Percentiles rank a stretch among this genome's conserved stretches.
Evolutionary conservation across 805 yeast species (phyloP).

Genomic region (Yarrowia sp.): DNA sequence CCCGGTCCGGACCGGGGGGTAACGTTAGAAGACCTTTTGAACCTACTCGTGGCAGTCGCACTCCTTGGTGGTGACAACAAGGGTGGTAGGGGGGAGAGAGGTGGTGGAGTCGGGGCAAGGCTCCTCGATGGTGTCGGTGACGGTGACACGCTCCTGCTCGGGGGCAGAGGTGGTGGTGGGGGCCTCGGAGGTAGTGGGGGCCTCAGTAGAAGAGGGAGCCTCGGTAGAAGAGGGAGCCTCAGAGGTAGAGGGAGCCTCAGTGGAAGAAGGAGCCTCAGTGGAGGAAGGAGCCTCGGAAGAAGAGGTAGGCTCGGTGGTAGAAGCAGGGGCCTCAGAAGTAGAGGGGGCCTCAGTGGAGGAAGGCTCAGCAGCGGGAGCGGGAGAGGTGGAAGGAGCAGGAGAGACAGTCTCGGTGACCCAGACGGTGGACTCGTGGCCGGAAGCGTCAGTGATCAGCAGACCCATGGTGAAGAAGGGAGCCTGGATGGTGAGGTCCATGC

Average conservation of each 20-base stretch:
- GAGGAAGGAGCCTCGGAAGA: slow-evolving; percentile 7
- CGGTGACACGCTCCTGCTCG: background rate
- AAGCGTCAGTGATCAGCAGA: slow-evolving; percentile 9
- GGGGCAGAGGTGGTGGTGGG: background rate
- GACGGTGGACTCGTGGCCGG: slow-evolving; percentile 4
- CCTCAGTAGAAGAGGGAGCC: slow-evolving; percentile 9
- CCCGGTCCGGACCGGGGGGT: background rate
- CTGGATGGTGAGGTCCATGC: slow-evolving; percentile 28
- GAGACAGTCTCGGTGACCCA: slow-evolving; percentile 25
- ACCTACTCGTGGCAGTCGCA: slow-evolving; percentile 13
- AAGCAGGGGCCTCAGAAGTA: background rate
- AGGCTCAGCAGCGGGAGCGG: slow-evolving; percentile 6
- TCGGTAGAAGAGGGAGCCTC: background rate
- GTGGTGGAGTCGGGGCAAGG: slow-evolving; percentile 6
- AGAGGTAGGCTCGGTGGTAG: slow-evolving; percentile 14
- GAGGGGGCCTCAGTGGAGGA: background rate
- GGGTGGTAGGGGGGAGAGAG: slow-evolving; percentile 12
- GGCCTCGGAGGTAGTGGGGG: slow-evolving; percentile 3
- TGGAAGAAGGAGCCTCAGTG: slow-evolving; percentile 1
- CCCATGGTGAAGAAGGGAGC: slow-evolving; percentile 36
- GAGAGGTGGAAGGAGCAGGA: background rate
- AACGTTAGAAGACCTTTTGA: background rate
- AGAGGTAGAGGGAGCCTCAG: background rate
- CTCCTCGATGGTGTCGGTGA: slow-evolving; percentile 7
- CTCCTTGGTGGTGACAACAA: slow-evolving; percentile 23